Evolutionary conservation across 164 flowering plant species (phyloP), one percentile per base, ranked within the genome.

Genomic region (Tetracentron sinense): DNA sequence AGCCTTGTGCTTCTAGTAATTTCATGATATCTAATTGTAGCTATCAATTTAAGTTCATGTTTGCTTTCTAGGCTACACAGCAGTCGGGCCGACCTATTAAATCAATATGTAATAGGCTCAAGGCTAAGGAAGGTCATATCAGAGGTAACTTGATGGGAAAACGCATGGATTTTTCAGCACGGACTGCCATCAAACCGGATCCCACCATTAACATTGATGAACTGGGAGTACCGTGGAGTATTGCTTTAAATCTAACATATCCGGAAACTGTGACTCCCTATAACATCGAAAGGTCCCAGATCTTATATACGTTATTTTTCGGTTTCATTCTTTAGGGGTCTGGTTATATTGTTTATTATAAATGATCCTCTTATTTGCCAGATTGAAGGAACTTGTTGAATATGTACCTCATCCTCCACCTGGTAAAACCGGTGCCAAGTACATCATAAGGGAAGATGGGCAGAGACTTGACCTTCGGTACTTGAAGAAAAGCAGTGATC

Each of bases 341-440:
- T 33, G 38, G 19, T 3, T 58, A 16, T 22, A 14, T 59, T 59
- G 20, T 22, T 22, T 42, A 10, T 22, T 7, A 8, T 3, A 61
- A 30, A 14, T 50, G 26, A 48, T 10, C 3, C n/a, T 26, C 22
- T 30, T 31, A 21, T 33, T n/a, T n/a, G n/a, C n/a, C 69, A 94
- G 99, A 81, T 71, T 95, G 83, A 95, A 95, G 79, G 99, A 95
- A 76, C 96, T 95, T 75, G 99, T 95, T 38, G 99, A 95, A 60
- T 74, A 92, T 83, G 99, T 97, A n/a, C 97, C 99, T 29, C 97
- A 95, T 86, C 99, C 99, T 31, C 99, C 99, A 53, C 94, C 96
- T 60, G 99, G 99, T 6, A 95, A 95, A 81, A 92, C 99, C 62
- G 99, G 99, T 62, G 99, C 99, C 51, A 95, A 85, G 79, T 95